These are phyloP conservation scores for Penicillium samsonianum DNA, from an alignment of 495 filamentous ascomycete species.

Conservation along the genomic window DNA sequence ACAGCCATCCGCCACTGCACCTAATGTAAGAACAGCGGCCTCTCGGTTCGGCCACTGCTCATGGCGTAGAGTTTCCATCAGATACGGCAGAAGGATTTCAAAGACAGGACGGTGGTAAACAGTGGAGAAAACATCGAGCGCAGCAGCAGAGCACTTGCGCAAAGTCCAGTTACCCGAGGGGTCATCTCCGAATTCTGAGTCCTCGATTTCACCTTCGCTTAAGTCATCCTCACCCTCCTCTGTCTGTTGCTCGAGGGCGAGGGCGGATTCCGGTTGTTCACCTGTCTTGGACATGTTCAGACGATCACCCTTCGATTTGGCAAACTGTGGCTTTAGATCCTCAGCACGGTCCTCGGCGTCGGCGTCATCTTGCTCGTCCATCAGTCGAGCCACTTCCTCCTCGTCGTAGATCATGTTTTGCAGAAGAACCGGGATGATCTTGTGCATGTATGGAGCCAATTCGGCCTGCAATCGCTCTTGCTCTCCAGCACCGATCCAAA, in stretches of 20 bases:
- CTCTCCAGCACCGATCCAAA: constrained; percentile 93
- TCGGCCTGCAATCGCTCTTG: constrained; percentile 72
- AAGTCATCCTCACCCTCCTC: constrained; percentile 70
- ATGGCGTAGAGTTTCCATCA: constrained; percentile 86
- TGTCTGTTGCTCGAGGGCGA: constrained; percentile 46
- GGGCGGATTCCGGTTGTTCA: constrained; percentile 44
- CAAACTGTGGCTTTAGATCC: constrained; percentile 92
- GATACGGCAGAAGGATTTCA: constrained; percentile 84
- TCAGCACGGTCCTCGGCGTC: constrained; percentile 86
- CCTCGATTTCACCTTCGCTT: constrained; percentile 87
- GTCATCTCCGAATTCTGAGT: constrained; percentile 70
- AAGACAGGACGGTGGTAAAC: constrained; percentile 89
- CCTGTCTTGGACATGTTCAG: constrained; percentile 50
- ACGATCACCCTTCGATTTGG: constrained; percentile 65
- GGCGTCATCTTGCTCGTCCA: constrained; percentile 83
- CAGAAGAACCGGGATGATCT: constrained; percentile 87
- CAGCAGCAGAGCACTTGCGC: constrained; percentile 95
- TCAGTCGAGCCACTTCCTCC: constrained; percentile 84
- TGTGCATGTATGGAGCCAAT: constrained; percentile 73
- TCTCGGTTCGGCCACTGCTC: constrained; percentile 90
- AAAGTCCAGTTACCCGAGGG: constrained; percentile 95
- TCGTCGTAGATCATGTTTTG: constrained; percentile 96
- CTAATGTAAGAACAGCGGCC: constrained; percentile 90
- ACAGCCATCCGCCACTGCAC: constrained; percentile 94
- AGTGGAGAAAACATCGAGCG: constrained; percentile 88